phyloP scores from a whole-genome alignment of 805 yeast species.

The Saccharomycodes ludwigii region DNA sequence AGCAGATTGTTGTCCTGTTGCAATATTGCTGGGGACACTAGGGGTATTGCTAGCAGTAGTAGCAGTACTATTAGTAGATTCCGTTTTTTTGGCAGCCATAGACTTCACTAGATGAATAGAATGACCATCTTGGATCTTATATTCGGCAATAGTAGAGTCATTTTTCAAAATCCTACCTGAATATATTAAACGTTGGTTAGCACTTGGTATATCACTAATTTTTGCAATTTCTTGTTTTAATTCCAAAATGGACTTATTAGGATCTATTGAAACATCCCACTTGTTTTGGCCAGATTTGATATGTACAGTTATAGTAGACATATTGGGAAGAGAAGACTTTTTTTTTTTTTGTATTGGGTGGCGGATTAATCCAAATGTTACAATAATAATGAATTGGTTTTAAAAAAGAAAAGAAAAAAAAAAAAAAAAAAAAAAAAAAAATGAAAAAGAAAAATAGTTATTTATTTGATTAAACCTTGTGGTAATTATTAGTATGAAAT shows the following conservation, averaged over 20 bases:
- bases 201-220: constrained; percentile 54
- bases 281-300: constrained; percentile 61
- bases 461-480: too few species aligned
- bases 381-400: too few species aligned
- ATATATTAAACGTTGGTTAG: constrained; percentile 80
- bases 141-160: constrained; percentile 54
- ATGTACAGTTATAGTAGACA: constrained; percentile 18
- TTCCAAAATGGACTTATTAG: constrained; percentile 46
- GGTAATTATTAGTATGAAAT: too few species aligned
- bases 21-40: constrained; percentile 61
- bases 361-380: too few species aligned
- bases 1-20: constrained; percentile 73
- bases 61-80: constrained; percentile 19
- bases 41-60: constrained; percentile 12
- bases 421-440: too few species aligned
- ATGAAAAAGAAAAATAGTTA: too few species aligned
- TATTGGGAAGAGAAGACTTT: not conserved
- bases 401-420: too few species aligned
- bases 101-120: constrained; percentile 85
- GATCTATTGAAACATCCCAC: constrained; percentile 48
- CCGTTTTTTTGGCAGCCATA: constrained; percentile 34
- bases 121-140: constrained; percentile 77
- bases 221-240: constrained; percentile 55
- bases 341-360: too few species aligned
- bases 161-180: constrained; percentile 92